Evolutionary conservation across 2,329 filamentous ascomycete species (phyloP).

Genomic region (Stemphylium lycopersici): DNA sequence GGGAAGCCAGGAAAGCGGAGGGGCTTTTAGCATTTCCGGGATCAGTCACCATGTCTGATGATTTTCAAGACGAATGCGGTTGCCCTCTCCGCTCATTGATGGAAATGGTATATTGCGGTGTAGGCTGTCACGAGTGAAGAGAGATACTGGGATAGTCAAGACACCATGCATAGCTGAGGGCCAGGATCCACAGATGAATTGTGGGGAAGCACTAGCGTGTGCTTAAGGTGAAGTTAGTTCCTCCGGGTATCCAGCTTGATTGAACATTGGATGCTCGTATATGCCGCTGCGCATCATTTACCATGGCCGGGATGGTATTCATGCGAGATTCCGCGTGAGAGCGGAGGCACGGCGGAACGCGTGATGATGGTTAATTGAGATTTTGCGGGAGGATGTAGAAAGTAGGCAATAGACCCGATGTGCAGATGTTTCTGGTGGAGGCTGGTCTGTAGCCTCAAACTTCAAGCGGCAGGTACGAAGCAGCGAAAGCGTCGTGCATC

Average conservation of each 20-base stretch:
- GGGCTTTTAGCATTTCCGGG: not conserved
- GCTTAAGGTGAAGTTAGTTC: slow-evolving; percentile 4
- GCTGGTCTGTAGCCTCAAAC: not conserved
- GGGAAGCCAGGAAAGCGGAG: not conserved
- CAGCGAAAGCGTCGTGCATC: not conserved
- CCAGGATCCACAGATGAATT: slow-evolving; percentile 19
- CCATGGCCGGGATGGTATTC: not conserved
- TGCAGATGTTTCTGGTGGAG: not conserved
- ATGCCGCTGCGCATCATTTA: not conserved
- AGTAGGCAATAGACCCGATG: slow-evolving; percentile 1
- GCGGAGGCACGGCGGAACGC: not conserved
- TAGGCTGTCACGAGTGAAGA: slow-evolving; percentile 18
- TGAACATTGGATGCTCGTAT: slow-evolving; percentile 14
- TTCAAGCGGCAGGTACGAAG: not conserved
- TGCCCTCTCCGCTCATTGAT: slow-evolving; percentile 13
- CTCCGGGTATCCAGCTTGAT: slow-evolving; percentile 17
- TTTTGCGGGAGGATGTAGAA: not conserved
- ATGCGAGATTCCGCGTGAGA: not conserved
- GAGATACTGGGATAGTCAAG: slow-evolving; percentile 5
- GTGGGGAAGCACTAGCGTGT: slow-evolving; percentile 23
- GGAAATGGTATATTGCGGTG: slow-evolving; percentile 1
- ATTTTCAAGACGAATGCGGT: too few species aligned
- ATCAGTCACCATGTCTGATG: too few species aligned
- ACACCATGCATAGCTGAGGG: slow-evolving; percentile 11
- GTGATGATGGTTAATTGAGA: not conserved